Conservation (phyloP, 306 rosid species). For the Sindora glabra region DNA sequence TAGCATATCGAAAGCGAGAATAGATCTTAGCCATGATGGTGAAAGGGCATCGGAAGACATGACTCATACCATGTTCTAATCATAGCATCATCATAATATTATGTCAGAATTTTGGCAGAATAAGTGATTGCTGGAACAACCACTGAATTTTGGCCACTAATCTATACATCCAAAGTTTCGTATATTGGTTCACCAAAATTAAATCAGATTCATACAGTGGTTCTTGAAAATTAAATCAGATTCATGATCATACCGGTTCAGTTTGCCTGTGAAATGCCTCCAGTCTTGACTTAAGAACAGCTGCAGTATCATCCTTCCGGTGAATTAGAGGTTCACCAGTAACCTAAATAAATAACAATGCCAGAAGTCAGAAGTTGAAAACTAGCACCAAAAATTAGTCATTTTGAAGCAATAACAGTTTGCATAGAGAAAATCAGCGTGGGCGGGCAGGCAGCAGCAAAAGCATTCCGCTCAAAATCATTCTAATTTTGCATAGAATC, state of each 20-base stretch:
- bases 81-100: no score
- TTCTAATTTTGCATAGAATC: background rate
- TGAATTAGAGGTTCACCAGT: slow-evolving; percentile 89
- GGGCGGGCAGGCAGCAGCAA: no score
- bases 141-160: no score
- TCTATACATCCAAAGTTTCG: no score
- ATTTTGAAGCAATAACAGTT: background rate
- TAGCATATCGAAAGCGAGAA: no score
- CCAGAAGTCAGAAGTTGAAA: background rate
- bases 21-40: no score
- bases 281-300: slow-evolving; percentile 83
- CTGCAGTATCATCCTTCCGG: slow-evolving; percentile 98
- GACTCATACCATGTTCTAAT: no score
- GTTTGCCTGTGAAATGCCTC: slow-evolving; percentile 93
- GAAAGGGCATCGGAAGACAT: no score
- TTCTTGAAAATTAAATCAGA: no score
- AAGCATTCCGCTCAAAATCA: background rate
- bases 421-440: no score
- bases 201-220: slow-evolving; percentile 1
- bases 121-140: no score
- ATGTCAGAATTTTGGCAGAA: no score
- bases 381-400: background rate
- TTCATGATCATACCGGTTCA: slow-evolving; percentile 74
- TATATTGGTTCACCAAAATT: background rate
- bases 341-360: slow-evolving; percentile 35